These are phyloP conservation scores for Kwoniella sp. DNA, from an alignment of 768 basidiomycete species.

Conservation along the genomic window DNA sequence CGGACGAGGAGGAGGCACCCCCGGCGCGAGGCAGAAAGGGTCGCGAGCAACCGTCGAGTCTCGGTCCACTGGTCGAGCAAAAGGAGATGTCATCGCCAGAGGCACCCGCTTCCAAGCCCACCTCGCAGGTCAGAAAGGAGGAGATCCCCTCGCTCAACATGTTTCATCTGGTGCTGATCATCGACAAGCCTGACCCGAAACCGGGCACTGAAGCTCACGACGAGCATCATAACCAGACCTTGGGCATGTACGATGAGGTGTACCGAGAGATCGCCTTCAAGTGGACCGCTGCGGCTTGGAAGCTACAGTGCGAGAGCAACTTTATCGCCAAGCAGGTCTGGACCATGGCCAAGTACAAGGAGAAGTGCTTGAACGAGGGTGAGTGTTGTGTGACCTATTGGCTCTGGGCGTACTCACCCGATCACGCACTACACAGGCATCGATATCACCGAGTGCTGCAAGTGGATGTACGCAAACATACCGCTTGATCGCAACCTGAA, in stretches of 20 bases:
- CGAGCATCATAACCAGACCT: conserved; percentile 11
- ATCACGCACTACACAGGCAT: conserved; percentile 35
- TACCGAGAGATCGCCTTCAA: conserved; percentile 87
- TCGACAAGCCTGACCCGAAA: conserved; percentile 79
- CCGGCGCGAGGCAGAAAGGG: conserved; percentile 15
- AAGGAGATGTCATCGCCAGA: conserved; percentile 7
- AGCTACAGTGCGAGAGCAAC: conserved; percentile 79
- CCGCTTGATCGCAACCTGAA: conserved; percentile 77
- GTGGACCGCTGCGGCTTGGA: conserved; percentile 83
- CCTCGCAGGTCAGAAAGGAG: conserved; percentile 22
- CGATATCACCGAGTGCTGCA: conserved; percentile 37
- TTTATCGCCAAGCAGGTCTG: conserved; percentile 83
- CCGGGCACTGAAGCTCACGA: conserved; percentile 19
- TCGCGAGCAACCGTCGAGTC: conserved; percentile 9
- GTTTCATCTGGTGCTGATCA: conserved; percentile 80
- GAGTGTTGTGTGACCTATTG: conserved; percentile 10
- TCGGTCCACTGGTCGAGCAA: conserved; percentile 2
- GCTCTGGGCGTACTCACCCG: conserved; percentile 48
- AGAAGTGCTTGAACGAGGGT: conserved; percentile 57
- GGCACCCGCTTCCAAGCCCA: neutral
- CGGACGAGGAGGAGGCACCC: conserved; percentile 38
- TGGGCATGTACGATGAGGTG: conserved; percentile 59
- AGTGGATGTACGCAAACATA: conserved; percentile 61
- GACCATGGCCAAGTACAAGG: conserved; percentile 64
- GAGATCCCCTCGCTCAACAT: conserved; percentile 33